Percentiles rank a stretch among this genome's conserved stretches.
These are phyloP conservation scores for Botrytis tulipae DNA, from an alignment of 2,329 filamentous ascomycete species.

Conservation along the genomic window DNA sequence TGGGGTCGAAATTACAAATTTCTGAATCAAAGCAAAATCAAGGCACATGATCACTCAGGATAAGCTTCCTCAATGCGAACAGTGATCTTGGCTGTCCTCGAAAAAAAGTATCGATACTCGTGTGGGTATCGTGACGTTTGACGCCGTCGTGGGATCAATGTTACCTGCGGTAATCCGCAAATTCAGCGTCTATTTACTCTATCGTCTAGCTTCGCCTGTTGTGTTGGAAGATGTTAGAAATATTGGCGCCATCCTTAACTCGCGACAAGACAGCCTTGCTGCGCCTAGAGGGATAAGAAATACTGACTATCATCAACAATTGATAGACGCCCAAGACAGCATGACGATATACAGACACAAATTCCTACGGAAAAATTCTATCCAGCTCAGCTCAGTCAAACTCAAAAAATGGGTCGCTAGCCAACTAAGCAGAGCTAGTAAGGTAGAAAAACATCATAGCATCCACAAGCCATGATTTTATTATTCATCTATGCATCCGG, in stretches of 20 bases:
- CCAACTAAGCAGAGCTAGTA: constrained; percentile 2
- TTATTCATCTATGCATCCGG: neutral
- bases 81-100: neutral
- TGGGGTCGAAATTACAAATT: neutral
- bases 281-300: neutral
- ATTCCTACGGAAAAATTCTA: neutral
- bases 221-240: neutral
- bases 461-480: neutral
- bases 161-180: neutral
- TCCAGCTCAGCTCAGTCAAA: neutral
- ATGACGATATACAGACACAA: neutral
- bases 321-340: neutral
- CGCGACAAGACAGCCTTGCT: neutral
- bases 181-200: neutral
- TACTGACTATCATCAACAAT: neutral
- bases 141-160: neutral
- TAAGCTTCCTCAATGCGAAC: neutral
- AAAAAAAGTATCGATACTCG: neutral
- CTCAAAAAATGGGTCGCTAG: neutral
- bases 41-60: neutral
- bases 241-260: neutral
- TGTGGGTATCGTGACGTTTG: neutral
- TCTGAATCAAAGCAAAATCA: neutral
- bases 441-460: neutral
- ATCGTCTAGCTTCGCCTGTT: neutral